Percentiles rank a stretch among this genome's conserved stretches.
These are phyloP conservation scores for Aspergillus neotritici DNA, from an alignment of 2,329 filamentous ascomycete genomes.

Conservation along the genomic window DNA sequence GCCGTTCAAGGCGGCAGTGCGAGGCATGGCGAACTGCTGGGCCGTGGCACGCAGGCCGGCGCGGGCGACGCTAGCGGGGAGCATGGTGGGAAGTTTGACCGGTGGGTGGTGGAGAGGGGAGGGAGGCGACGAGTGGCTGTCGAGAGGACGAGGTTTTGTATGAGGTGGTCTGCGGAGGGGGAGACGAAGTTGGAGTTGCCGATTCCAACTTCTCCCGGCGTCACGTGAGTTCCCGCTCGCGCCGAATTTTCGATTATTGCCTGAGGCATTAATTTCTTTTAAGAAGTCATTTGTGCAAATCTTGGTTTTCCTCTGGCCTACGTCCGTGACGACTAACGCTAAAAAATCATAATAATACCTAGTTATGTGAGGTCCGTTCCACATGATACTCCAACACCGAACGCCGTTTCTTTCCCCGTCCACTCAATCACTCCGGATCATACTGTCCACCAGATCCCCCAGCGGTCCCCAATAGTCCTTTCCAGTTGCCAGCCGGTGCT, in stretches of 20 bases:
- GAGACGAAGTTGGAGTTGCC: conserved; percentile 16
- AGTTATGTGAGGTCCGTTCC: too few relatives aligned
- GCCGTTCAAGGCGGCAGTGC: conserved; percentile 36
- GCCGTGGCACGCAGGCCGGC: conserved; percentile 52
- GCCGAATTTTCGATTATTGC: conserved; percentile 19
- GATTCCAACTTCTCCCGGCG: conserved; percentile 22
- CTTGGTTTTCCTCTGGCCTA: too few relatives aligned
- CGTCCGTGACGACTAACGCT: too few relatives aligned
- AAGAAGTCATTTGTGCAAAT: too few relatives aligned
- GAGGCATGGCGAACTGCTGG: conserved; percentile 38
- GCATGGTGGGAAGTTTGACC: conserved; percentile 41
- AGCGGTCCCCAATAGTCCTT: conserved; percentile 97
- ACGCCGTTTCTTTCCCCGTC: neutral
- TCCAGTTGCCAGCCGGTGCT: conserved; percentile 84
- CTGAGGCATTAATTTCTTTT: neutral
- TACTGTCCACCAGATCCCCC: conserved; percentile 93
- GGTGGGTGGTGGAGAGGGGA: conserved; percentile 15
- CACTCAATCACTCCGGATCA: conserved; percentile 80
- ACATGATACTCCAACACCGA: too few relatives aligned
- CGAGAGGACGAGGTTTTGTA: conserved; percentile 23
- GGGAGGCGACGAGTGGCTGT: conserved; percentile 17
- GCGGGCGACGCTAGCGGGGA: conserved; percentile 52
- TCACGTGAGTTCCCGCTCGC: conserved; percentile 26
- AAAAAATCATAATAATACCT: neutral
- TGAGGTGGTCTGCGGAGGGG: conserved; percentile 14